Percentiles rank a stretch among this genome's conserved stretches.
phyloP scores from a whole-genome alignment of 148 eudicot genomes.

The Oxyria digyna region DNA sequence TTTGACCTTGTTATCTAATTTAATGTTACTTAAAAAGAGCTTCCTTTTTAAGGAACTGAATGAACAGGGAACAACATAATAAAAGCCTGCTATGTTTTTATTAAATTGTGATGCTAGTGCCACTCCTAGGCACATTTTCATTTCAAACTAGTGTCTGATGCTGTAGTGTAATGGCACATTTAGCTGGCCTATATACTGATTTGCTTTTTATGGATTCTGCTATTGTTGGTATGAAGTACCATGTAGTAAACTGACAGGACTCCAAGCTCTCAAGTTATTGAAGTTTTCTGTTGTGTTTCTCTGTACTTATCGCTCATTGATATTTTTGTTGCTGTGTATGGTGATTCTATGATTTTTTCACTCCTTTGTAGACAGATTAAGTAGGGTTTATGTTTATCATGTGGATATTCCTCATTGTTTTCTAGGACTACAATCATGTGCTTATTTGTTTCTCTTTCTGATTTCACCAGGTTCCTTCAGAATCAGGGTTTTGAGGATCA shows the following conservation, averaged over 20 bases:
- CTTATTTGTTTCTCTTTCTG: slow-evolving; percentile 6
- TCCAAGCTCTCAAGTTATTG: neutral
- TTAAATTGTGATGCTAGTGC: neutral
- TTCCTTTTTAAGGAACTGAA: neutral
- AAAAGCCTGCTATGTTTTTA: neutral
- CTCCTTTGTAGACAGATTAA: neutral
- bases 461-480: slow-evolving; percentile 35
- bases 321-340: neutral
- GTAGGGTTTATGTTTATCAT: neutral
- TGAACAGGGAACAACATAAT: neutral
- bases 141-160: neutral
- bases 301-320: neutral
- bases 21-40: neutral
- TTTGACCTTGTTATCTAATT: neutral
- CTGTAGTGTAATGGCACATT: neutral
- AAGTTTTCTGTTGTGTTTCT: neutral
- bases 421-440: neutral
- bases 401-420: neutral
- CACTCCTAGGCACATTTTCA: neutral
- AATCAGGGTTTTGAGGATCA: slow-evolving; percentile 32
- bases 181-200: neutral
- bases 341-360: neutral
- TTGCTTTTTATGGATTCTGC: neutral
- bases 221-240: neutral
- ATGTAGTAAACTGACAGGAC: neutral